Percentiles rank a stretch among this genome's conserved stretches.
These are phyloP conservation scores for Lactarius evosmus DNA, from an alignment of 768 basidiomycete species.

Conservation along the genomic window DNA sequence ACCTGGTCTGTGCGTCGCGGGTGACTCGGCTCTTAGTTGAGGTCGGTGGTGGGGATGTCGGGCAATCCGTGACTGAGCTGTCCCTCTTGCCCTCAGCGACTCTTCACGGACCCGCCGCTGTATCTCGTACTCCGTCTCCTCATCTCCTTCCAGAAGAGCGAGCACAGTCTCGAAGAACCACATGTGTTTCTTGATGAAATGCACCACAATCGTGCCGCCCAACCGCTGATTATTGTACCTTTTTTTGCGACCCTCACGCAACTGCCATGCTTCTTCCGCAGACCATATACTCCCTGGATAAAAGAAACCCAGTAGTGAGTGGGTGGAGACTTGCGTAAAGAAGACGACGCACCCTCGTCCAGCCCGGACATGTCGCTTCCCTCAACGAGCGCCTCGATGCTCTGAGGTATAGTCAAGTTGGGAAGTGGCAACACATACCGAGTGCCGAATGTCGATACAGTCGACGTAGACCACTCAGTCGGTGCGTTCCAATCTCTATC, in stretches of 20 bases:
- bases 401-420: slow-evolving; percentile 62
- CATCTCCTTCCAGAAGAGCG: slow-evolving; percentile 79
- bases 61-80: not conserved
- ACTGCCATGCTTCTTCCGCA: slow-evolving; percentile 62
- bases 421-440: slow-evolving; percentile 68
- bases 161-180: slow-evolving; percentile 96
- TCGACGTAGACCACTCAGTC: slow-evolving; percentile 72
- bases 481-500: slow-evolving; percentile 41
- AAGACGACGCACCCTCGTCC: slow-evolving; percentile 50
- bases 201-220: slow-evolving; percentile 93
- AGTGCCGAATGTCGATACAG: slow-evolving; percentile 79
- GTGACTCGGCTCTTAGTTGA: not conserved
- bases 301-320: not conserved
- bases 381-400: slow-evolving; percentile 90
- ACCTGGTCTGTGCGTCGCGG: not conserved
- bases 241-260: slow-evolving; percentile 64
- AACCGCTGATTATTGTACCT: slow-evolving; percentile 68
- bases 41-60: slow-evolving; percentile 2
- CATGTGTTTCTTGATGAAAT: slow-evolving; percentile 95
- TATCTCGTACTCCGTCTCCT: slow-evolving; percentile 51
- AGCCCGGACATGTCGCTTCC: slow-evolving; percentile 80
- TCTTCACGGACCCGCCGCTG: slow-evolving; percentile 20
- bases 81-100: not conserved
- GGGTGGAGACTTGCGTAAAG: not conserved
- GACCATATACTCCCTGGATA: slow-evolving; percentile 54